Evolutionary conservation across 805 yeast genomes (phyloP).

Genomic region (Sungouiozyma ichnusensis): DNA sequence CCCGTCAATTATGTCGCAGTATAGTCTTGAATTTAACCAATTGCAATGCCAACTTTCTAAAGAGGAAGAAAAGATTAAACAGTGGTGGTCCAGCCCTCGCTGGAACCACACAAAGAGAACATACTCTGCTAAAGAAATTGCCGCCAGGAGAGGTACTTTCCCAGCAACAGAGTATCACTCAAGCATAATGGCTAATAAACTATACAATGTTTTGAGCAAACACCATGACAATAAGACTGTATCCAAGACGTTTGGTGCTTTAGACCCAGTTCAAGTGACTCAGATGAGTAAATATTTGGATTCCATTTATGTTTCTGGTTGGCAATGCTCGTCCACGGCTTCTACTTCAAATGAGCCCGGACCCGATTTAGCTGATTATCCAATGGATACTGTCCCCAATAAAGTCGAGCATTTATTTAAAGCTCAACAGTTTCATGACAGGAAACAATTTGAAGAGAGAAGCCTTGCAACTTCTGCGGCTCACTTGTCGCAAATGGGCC

Average conservation of each 20-base stretch:
- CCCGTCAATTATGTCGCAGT: neutral
- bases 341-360: conserved; percentile 96
- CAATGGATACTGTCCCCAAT: conserved; percentile 97
- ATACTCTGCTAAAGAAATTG: conserved; percentile 83
- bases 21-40: neutral
- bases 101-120: conserved; percentile 83
- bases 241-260: conserved; percentile 88
- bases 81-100: conserved; percentile 93
- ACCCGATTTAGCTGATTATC: conserved; percentile 97
- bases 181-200: conserved; percentile 68
- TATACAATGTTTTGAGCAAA: conserved; percentile 56
- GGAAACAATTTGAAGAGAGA: conserved; percentile 87
- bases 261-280: conserved; percentile 90
- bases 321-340: conserved; percentile 98
- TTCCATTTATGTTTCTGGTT: conserved; percentile 87
- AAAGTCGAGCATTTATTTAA: conserved; percentile 95
- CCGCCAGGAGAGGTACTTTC: conserved; percentile 73
- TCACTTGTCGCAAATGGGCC: conserved; percentile 57
- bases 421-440: conserved; percentile 94
- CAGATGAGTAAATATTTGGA: conserved; percentile 96
- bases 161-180: conserved; percentile 63
- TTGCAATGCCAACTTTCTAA: conserved; percentile 12
- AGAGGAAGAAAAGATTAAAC: conserved; percentile 61
- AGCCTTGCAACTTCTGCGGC: conserved; percentile 42
- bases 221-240: conserved; percentile 57